Conservation (phyloP, 2,329 filamentous ascomycete genomes). For the Venturia pyrina region DNA sequence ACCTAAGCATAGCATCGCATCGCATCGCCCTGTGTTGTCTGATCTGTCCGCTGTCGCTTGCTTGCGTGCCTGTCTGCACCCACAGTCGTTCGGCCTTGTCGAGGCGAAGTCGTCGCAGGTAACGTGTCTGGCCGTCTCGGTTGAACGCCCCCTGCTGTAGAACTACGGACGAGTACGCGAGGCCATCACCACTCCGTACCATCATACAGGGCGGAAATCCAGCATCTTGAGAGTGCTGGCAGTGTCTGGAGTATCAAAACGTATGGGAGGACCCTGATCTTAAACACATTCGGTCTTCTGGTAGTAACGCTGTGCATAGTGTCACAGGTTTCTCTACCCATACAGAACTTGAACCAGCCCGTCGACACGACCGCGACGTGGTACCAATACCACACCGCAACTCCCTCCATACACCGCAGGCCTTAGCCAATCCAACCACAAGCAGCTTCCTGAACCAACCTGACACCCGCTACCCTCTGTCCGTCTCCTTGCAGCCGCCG, state of each 20-base stretch:
- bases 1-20: not conserved
- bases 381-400: constrained; percentile 5
- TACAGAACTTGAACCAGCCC: not conserved
- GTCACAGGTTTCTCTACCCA: not conserved
- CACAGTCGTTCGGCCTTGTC: not conserved
- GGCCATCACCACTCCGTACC: not conserved
- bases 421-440: not conserved
- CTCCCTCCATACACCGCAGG: not conserved
- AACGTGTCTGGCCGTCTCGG: not conserved
- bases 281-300: not conserved
- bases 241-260: not conserved
- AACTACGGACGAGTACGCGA: not conserved
- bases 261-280: not conserved
- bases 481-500: constrained; percentile 1
- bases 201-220: not conserved
- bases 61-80: not conserved
- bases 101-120: not conserved
- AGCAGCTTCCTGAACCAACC: not conserved
- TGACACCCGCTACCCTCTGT: not conserved
- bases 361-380: not conserved
- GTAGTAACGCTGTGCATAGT: not conserved
- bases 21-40: not conserved
- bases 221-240: not conserved
- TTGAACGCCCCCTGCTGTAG: not conserved
- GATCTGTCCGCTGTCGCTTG: not conserved